Conservation (phyloP, 2,329 filamentous ascomycete genomes). For the Aspergillus tubingensis region DNA sequence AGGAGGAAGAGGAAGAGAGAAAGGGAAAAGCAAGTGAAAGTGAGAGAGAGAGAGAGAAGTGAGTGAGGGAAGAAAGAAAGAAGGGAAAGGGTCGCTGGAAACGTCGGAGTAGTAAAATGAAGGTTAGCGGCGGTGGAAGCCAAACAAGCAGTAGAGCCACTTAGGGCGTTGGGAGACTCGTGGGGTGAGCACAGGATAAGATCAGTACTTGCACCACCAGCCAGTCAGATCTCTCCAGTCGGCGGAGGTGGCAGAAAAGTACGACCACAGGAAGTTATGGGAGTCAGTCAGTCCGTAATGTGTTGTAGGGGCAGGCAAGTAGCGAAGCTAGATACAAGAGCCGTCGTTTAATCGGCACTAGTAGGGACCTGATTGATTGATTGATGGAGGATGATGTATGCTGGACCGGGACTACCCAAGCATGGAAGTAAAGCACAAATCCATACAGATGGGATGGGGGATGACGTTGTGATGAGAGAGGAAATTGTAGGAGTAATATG, state of each 20-base stretch:
- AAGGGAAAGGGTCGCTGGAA: constrained; percentile 15
- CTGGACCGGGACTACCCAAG: not conserved
- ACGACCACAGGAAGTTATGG: not conserved
- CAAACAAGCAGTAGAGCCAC: constrained; percentile 37
- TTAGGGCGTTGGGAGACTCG: constrained; percentile 21
- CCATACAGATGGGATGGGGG: no score
- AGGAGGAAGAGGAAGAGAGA: constrained; percentile 10
- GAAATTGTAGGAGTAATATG: not conserved
- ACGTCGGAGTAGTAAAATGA: constrained; percentile 22
- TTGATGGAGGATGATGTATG: not conserved
- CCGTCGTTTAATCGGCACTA: no score
- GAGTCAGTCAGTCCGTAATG: constrained; percentile 1
- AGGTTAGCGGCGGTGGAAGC: constrained; percentile 24
- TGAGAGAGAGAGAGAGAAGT: not conserved
- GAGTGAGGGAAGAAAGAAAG: constrained; percentile 11
- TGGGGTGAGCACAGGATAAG: constrained; percentile 20
- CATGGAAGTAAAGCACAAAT: not conserved
- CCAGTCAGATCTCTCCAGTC: constrained; percentile 9
- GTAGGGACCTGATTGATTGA: no score
- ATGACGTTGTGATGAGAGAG: no score
- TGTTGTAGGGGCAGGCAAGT: not conserved
- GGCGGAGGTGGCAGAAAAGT: constrained; percentile 10
- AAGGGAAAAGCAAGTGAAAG: constrained; percentile 3
- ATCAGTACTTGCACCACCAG: constrained; percentile 8
- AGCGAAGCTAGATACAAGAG: not conserved